Evolutionary conservation across 1,284 basidiomycete species (phyloP), one percentile per base, ranked within the genome.

Genomic region (Leccinum fallax): DNA sequence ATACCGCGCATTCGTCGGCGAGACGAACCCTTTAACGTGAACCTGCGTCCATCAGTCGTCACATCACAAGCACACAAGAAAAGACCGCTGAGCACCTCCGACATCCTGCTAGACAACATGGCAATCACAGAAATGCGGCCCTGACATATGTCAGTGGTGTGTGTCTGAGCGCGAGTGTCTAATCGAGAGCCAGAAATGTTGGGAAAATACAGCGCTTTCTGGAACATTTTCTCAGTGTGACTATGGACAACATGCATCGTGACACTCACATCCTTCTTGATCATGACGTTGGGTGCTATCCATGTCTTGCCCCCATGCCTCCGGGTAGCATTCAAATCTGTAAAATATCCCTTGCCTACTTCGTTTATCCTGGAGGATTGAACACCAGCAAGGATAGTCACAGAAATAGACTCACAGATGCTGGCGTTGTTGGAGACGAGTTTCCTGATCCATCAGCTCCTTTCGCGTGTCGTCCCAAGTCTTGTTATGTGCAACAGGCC

Each of bases 281-380:
- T 95, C 65, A 98, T 82, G 11, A 93, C 93, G 26, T 83, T 86
- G 0, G 96, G 96, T 13, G 94, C 95, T 59, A 96, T 85, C 95
- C 95, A 99, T 10, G 93, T 92, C 80, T 99, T 99, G 21, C 97
- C 97, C 8, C 95, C 95, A 68, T 94, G 85, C 48, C 84, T 84
- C 58, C 89, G 81, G 16, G 94, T 90, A 67, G 89, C 87, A 70
- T 94, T 93, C 61, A 93, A 83, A 72, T 98, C 97, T 66, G 92
- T 84, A 71, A 95, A 98, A 76, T 98, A 97, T 0, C 95, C 95
- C 69, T 89, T 90, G 15, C 87, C 86, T 0, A 90, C 93, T 77
- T 96, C 88, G 69, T 93, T 90, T 59, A 97, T 85, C 65, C 94
- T 97, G 67, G 26, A 36, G 13, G 16, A 46, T 54, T 68, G 55